Evolutionary conservation across 345 rosid species (phyloP).

Genomic region (Populus deltoides): DNA sequence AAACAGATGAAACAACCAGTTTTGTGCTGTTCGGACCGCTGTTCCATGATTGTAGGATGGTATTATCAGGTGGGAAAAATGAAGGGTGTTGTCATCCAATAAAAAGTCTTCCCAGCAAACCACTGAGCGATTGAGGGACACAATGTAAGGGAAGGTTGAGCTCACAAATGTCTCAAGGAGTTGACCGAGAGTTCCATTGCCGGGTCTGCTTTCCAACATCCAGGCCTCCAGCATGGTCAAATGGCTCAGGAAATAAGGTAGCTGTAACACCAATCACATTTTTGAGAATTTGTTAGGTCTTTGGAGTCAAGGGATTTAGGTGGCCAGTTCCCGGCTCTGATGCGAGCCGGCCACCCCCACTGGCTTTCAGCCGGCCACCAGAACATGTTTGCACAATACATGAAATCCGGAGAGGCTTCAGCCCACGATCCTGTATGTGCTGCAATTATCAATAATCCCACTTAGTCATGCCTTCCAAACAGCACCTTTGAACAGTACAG

Average conservation of each 20-base stretch:
- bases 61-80: constrained; percentile 50
- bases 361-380: constrained; percentile 66
- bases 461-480: background rate
- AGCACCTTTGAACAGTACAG: background rate
- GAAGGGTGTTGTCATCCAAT: constrained; percentile 40
- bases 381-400: constrained; percentile 80
- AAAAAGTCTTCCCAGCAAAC: constrained; percentile 86
- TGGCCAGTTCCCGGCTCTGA: constrained; percentile 89
- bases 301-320: constrained; percentile 69
- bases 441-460: constrained; percentile 10
- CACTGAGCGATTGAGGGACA: constrained; percentile 67
- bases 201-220: constrained; percentile 81
- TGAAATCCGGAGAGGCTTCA: constrained; percentile 72
- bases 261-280: constrained; percentile 52
- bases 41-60: constrained; percentile 85
- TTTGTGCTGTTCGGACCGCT: constrained; percentile 68
- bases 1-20: constrained; percentile 61
- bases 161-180: constrained; percentile 61
- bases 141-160: constrained; percentile 55
- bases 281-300: constrained; percentile 63
- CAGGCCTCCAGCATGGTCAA: constrained; percentile 78
- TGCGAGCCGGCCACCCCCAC: constrained; percentile 62
- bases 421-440: constrained; percentile 91
- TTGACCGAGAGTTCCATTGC: constrained; percentile 59
- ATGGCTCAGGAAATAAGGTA: constrained; percentile 62